These are phyloP conservation scores for Microbotryum silenes-acaulis DNA, from an alignment of 1,284 basidiomycete species.

Conservation along the genomic window DNA sequence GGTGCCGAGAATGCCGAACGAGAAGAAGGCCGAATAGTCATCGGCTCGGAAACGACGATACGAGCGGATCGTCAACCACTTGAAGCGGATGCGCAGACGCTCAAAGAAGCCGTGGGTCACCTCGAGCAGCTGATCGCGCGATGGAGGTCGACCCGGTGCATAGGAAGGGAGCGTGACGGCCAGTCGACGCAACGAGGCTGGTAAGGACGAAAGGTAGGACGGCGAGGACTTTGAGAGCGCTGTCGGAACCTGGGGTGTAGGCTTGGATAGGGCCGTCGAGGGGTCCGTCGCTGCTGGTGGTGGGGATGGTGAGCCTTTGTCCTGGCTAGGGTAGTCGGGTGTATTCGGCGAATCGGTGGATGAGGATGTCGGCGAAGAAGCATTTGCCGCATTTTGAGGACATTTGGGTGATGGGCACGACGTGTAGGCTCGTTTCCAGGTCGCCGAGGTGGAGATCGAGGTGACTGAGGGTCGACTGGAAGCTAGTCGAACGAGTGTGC, in stretches of 20 bases:
- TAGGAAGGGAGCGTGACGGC: constrained; percentile 19
- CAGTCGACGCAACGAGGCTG: constrained; percentile 18
- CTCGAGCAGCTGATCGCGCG: constrained; percentile 76
- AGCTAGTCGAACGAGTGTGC: too few species aligned
- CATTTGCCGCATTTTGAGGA: too few species aligned
- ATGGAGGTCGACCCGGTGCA: constrained; percentile 46
- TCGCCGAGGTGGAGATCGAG: too few species aligned
- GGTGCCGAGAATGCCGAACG: constrained; percentile 79
- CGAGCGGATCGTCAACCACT: constrained; percentile 94
- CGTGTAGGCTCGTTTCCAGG: too few species aligned
- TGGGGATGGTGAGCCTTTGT: not conserved
- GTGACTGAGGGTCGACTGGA: too few species aligned
- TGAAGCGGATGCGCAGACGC: constrained; percentile 81
- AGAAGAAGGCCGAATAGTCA: constrained; percentile 92
- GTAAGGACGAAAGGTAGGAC: constrained; percentile 28
- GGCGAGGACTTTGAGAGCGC: constrained; percentile 8
- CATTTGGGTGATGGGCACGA: too few species aligned
- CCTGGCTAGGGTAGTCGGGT: too few species aligned
- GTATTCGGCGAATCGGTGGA: too few species aligned
- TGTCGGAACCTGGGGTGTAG: not conserved
- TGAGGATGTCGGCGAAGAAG: too few species aligned
- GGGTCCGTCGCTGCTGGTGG: not conserved
- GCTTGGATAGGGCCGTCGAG: not conserved
- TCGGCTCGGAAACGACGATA: constrained; percentile 95
- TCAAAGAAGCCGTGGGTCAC: constrained; percentile 85